These are phyloP conservation scores for Priceomyces castillae DNA, from an alignment of 805 yeast species.

Conservation along the genomic window DNA sequence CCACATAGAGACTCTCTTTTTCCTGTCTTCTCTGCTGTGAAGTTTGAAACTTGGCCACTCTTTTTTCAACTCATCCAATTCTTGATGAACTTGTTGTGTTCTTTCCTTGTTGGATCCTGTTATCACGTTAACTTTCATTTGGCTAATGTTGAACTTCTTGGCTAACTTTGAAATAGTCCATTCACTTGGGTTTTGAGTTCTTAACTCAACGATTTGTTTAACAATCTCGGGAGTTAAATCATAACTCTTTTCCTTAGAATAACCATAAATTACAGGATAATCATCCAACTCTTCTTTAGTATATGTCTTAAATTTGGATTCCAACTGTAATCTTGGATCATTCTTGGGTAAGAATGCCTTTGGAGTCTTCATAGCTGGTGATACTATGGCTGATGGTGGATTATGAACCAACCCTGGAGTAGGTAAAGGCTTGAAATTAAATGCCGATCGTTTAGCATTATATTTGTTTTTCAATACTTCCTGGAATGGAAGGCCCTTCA, in stretches of 20 bases:
- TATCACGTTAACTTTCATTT: conserved; percentile 33
- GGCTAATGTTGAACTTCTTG: conserved; percentile 52
- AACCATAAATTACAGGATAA: conserved; percentile 41
- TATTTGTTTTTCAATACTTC: conserved; percentile 50
- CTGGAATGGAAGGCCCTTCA: conserved; percentile 30
- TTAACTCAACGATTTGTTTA: conserved; percentile 53
- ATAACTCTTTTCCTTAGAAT: conserved; percentile 43
- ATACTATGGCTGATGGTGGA: conserved; percentile 51
- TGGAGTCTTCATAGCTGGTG: conserved; percentile 59
- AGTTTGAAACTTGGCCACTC: conserved; percentile 49
- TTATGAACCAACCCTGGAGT: conserved; percentile 61
- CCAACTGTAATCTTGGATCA: conserved; percentile 53
- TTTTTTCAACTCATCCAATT: conserved; percentile 44
- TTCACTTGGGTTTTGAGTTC: conserved; percentile 54
- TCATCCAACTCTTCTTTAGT: conserved; percentile 33
- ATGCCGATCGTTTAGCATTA: conserved; percentile 62
- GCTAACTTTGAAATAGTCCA: conserved; percentile 68
- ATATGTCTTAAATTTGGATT: conserved; percentile 23
- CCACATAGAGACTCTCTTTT: conserved; percentile 62
- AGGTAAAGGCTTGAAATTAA: conserved; percentile 55
- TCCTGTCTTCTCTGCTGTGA: conserved; percentile 54
- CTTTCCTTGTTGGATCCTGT: conserved; percentile 45
- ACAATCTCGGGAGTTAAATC: conserved; percentile 58
- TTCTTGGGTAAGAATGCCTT: conserved; percentile 60
- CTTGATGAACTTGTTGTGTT: conserved; percentile 42